Percentiles rank a stretch among this genome's conserved stretches.
These are phyloP conservation scores for Dryadomyces quercus-mongolicae DNA, from an alignment of 2,329 filamentous ascomycete species.

Conservation along the genomic window DNA sequence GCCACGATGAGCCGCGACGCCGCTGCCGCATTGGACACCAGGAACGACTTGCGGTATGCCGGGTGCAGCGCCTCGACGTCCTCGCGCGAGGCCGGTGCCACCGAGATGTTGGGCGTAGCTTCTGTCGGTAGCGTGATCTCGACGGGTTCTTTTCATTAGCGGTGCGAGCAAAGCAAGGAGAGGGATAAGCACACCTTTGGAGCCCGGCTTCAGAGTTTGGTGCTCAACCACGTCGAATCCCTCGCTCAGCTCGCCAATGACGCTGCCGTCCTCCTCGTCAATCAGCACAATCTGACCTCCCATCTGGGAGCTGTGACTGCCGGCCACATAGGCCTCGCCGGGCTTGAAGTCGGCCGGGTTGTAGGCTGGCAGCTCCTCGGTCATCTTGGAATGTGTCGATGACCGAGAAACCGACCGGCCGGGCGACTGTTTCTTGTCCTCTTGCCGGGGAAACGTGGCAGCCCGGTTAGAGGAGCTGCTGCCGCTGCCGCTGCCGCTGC, in stretches of 20 bases:
- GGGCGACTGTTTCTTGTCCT: not conserved
- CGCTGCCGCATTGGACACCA: constrained; percentile 77
- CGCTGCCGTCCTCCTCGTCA: constrained; percentile 91
- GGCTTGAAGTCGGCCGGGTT: constrained; percentile 72
- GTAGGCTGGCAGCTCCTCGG: constrained; percentile 48
- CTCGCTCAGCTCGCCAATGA: constrained; percentile 59
- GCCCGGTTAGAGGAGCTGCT: not conserved
- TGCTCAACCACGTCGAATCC: constrained; percentile 47
- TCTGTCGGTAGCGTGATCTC: constrained; percentile 64
- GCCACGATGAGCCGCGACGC: constrained; percentile 90
- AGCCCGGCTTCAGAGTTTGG: constrained; percentile 64
- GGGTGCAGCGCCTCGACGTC: constrained; percentile 75
- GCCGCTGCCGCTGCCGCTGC: no score
- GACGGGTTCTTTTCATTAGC: constrained; percentile 51
- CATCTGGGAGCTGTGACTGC: constrained; percentile 43
- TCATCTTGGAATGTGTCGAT: constrained; percentile 23
- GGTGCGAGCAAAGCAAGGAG: not conserved
- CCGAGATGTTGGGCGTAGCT: constrained; percentile 49
- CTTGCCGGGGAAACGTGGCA: not conserved
- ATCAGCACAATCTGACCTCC: constrained; percentile 79
- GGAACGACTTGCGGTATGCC: constrained; percentile 75
- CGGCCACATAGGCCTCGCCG: constrained; percentile 63
- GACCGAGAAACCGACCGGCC: constrained; percentile 14
- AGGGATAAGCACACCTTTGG: constrained; percentile 56
- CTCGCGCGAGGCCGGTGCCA: constrained; percentile 54